Percentiles rank a stretch among this genome's conserved stretches.
These are phyloP conservation scores for Pisolithus microcarpus DNA, from an alignment of 768 basidiomycete species.

Conservation along the genomic window DNA sequence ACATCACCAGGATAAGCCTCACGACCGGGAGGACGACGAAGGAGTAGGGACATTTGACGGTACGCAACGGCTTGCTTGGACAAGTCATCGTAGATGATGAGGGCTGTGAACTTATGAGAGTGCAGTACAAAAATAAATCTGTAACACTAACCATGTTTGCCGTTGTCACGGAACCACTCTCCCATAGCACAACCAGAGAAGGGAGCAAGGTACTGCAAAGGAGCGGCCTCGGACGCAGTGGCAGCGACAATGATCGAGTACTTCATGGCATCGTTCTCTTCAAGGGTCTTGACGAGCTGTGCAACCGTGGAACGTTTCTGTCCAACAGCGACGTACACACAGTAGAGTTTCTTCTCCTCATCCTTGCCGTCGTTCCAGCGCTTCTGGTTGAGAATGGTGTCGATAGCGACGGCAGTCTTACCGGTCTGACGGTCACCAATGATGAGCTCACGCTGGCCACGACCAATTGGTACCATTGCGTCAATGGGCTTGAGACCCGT, in stretches of 20 bases:
- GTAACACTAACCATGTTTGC: conserved; percentile 78
- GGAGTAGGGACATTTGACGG: conserved; percentile 99
- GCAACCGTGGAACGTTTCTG: conserved; percentile 99
- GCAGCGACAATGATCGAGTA: conserved; percentile 99
- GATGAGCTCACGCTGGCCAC: conserved; percentile 99
- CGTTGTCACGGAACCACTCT: conserved; percentile 99
- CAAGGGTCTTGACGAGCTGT: conserved; percentile 98
- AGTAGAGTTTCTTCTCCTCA: conserved; percentile 97
- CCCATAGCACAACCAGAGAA: conserved; percentile 99
- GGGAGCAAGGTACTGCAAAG: conserved; percentile 97
- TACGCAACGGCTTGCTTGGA: conserved; percentile 99
- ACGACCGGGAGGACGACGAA: conserved; percentile 99
- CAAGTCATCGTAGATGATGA: conserved; percentile 99
- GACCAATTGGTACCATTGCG: conserved; percentile 99
- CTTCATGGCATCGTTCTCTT: conserved; percentile 99
- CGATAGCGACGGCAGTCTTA: conserved; percentile 98
- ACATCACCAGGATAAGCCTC: conserved; percentile 99
- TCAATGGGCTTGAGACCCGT: conserved; percentile 99
- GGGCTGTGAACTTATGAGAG: conserved; percentile 41
- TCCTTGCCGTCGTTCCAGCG: conserved; percentile 98
- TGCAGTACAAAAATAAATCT: not conserved
- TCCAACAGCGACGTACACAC: conserved; percentile 98
- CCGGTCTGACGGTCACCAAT: conserved; percentile 99
- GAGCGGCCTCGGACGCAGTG: conserved; percentile 98
- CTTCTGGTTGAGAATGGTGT: conserved; percentile 99